Base-by-base conservation (phyloP, 129 eudicot genomes). In the Tanacetum coccineum region DNA sequence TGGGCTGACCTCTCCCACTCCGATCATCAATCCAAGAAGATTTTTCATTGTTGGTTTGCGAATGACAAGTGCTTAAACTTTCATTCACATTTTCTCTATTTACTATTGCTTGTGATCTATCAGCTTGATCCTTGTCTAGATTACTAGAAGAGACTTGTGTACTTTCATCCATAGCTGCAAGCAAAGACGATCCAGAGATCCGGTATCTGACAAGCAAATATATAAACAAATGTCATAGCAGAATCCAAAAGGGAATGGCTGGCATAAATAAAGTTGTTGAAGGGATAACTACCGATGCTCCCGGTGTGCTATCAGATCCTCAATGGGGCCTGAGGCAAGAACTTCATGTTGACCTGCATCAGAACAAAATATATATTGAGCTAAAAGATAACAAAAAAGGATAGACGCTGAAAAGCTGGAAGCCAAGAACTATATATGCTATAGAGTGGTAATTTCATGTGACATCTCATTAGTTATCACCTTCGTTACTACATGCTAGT, bases 311-410 rank as follows among this genome's bases (percentile, higher is more conserved):
- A 94, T 94, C 66, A 94, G 89, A 68, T 94, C 99, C 81, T 94
- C 99, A 67, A 94, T 94, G 40, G 99, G 99, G 54, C 99, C 99
- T 4, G 99, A 94, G 54, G 99, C 99, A 70, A 94, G 99, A 81
- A 94, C 88, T 79, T 94, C 99, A 48, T 89, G 99, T 75, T 94
- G 95, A 86, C 88, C 99, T 94, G 76, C 64, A 70, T 52, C 63
- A 46, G 36, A 47, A n/a, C 64, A 51, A 40, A 65, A 66, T 42
- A 42, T 7, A 66, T 17, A 58, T 56, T 50, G 54, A 46, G 48
- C 22, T 28, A 22, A 22, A 22, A 22, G 6, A 30, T n/a, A 62
- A 40, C 18, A 25, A 46, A 40, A 40, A n/a, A 15, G 19, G 12
- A 32, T 28, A 14, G 44, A 58, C 54, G n/a, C 61, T 62, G 21